Conservation (phyloP, 2,329 filamentous ascomycete species). For the Leptographium flavum region DNA sequence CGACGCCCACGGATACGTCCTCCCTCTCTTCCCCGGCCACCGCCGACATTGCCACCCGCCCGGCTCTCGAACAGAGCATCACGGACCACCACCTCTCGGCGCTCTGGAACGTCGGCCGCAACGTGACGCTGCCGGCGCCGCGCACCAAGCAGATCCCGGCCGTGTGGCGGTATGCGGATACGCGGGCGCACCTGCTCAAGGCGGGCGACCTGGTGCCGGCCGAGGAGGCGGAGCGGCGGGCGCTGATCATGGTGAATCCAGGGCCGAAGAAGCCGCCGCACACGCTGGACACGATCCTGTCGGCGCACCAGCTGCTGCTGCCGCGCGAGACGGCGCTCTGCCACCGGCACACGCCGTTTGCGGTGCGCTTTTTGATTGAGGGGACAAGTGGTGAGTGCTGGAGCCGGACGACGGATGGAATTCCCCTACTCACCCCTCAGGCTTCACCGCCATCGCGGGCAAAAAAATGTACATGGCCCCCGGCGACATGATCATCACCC, state of each 20-base stretch:
- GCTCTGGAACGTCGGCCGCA: too few relatives aligned
- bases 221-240: constrained; percentile 22
- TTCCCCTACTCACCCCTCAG: too few relatives aligned
- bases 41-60: too few relatives aligned
- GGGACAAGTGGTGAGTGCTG: too few relatives aligned
- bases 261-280: constrained; percentile 27
- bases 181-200: constrained; percentile 18
- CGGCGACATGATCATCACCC: constrained; percentile 40
- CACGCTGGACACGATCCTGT: constrained; percentile 41
- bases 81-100: too few relatives aligned
- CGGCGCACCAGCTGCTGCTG: constrained; percentile 38
- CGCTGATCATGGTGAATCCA: constrained; percentile 24
- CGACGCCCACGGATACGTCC: too few relatives aligned
- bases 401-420: too few relatives aligned
- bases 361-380: constrained; percentile 40
- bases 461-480: constrained; percentile 30
- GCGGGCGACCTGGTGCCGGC: constrained; percentile 19
- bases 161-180: constrained; percentile 19
- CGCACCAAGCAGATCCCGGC: constrained; percentile 20
- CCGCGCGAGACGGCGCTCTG: constrained; percentile 36
- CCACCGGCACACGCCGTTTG: constrained; percentile 39
- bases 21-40: too few relatives aligned
- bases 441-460: constrained; percentile 41
- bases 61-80: too few relatives aligned
- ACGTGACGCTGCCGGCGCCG: too few relatives aligned